Conservation (phyloP, 2,329 filamentous ascomycete species). For the Talaromyces sp. region DNA sequence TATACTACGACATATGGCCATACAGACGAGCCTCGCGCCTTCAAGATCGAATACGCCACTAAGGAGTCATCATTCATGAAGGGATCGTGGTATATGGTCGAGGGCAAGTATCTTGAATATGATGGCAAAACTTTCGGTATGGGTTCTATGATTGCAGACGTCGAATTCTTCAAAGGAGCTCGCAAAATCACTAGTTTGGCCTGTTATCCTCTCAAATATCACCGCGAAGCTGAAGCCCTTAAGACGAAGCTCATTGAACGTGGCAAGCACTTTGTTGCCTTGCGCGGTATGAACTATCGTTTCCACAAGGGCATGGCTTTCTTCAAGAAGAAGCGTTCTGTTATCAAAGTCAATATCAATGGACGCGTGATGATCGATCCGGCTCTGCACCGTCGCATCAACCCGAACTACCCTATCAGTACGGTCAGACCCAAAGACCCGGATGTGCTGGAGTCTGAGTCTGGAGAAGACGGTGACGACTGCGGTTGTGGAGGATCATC, state of each 20-base stretch:
- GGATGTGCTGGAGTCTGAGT: slow-evolving; percentile 50
- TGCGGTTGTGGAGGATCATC: slow-evolving; percentile 37
- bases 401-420: slow-evolving; percentile 79
- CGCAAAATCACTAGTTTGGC: slow-evolving; percentile 75
- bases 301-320: slow-evolving; percentile 81
- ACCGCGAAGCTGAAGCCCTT: slow-evolving; percentile 65
- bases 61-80: slow-evolving; percentile 66
- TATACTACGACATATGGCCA: slow-evolving; percentile 75
- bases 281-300: slow-evolving; percentile 80
- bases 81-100: slow-evolving; percentile 71
- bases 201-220: slow-evolving; percentile 75
- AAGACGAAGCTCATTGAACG: slow-evolving; percentile 68
- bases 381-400: slow-evolving; percentile 74
- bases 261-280: slow-evolving; percentile 75
- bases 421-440: slow-evolving; percentile 69
- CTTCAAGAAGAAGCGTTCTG: slow-evolving; percentile 71
- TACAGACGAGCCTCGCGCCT: slow-evolving; percentile 71
- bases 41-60: slow-evolving; percentile 73
- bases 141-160: slow-evolving; percentile 65
- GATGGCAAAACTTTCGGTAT: slow-evolving; percentile 83
- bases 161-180: slow-evolving; percentile 72
- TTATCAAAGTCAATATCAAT: slow-evolving; percentile 78
- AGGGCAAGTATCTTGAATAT: slow-evolving; percentile 75
- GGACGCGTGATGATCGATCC: slow-evolving; percentile 86
- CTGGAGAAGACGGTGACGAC: slow-evolving; percentile 39